Percentiles rank a stretch among this genome's conserved stretches.
These are phyloP conservation scores for Hanseniaspora valbyensis DNA, from an alignment of 805 yeast genomes.

Conservation along the genomic window DNA sequence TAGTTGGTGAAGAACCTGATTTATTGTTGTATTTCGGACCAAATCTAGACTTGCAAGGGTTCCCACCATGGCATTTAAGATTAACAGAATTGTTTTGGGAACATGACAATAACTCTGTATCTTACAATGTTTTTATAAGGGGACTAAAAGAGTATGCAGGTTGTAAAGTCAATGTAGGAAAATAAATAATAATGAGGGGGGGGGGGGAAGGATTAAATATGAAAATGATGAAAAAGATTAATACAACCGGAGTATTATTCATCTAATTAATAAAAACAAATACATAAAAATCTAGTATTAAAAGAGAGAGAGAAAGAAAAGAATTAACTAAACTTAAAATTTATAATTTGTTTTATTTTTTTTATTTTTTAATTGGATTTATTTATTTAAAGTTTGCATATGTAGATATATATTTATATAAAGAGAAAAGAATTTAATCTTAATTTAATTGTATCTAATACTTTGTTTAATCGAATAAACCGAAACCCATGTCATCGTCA, in stretches of 20 bases:
- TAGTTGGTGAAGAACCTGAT: slow-evolving; percentile 91
- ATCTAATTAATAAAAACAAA: neutral
- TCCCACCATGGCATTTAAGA: slow-evolving; percentile 96
- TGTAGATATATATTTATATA: neutral
- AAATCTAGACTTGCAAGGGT: slow-evolving; percentile 78
- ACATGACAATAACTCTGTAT: slow-evolving; percentile 68
- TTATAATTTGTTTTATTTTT: neutral
- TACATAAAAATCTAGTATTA: no score
- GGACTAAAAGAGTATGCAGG: slow-evolving; percentile 65
- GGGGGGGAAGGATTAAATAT: no score
- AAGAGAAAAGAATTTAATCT: neutral
- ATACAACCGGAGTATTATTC: slow-evolving; percentile 1
- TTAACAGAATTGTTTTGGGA: slow-evolving; percentile 86
- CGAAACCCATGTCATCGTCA: slow-evolving; percentile 86
- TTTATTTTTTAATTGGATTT: neutral
- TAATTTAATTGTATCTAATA: neutral
- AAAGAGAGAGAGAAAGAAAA: neutral
- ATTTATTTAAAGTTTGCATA: neutral
- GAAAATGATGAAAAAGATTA: no score
- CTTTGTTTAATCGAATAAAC: slow-evolving; percentile 70
- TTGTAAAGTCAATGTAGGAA: slow-evolving; percentile 83
- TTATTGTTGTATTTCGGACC: slow-evolving; percentile 76
- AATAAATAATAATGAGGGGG: slow-evolving; percentile 29
- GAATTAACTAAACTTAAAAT: neutral
- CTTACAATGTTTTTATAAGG: slow-evolving; percentile 71